Percentiles rank a stretch among this genome's conserved stretches.
Evolutionary conservation across 495 filamentous ascomycete species (phyloP).

Genomic region (Neurospora sp.): DNA sequence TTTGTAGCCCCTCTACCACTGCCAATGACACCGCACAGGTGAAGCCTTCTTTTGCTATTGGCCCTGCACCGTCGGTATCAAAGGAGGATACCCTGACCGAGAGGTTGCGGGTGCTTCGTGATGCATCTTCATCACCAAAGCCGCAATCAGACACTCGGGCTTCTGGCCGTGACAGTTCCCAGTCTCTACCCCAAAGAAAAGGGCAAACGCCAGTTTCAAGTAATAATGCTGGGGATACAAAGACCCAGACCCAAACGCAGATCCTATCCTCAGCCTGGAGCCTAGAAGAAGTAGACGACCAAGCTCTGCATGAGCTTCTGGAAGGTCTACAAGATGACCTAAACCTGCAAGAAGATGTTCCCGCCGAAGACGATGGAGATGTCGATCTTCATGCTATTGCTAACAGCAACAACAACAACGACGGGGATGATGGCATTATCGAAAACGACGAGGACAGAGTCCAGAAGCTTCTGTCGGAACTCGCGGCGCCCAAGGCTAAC

Average conservation of each 20-base stretch:
- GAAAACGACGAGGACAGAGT: constrained; percentile 19
- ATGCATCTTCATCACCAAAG: neutral
- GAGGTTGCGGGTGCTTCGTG: constrained; percentile 33
- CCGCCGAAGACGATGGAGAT: neutral
- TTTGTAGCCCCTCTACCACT: neutral
- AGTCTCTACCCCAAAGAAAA: neutral
- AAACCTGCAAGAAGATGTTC: constrained; percentile 8
- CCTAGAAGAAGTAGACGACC: constrained; percentile 18
- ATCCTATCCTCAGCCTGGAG: constrained; percentile 5
- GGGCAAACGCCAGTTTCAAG: neutral
- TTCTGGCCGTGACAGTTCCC: neutral
- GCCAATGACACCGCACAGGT: neutral
- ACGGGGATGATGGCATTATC: neutral
- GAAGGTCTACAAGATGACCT: constrained; percentile 18
- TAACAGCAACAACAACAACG: neutral
- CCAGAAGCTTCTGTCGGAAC: constrained; percentile 16
- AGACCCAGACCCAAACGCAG: neutral
- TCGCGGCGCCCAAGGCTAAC: constrained; percentile 5
- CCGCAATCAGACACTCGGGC: neutral
- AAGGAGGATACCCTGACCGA: constrained; percentile 34
- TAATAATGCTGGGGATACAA: neutral
- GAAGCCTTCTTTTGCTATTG: neutral
- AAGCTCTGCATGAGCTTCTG: constrained; percentile 28
- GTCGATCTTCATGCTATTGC: neutral
- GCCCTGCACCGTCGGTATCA: constrained; percentile 17